Percentiles rank a stretch among this genome's conserved stretches.
These are phyloP conservation scores for Hansenula sp. DNA, from an alignment of 1,139 yeast genomes.

Conservation along the genomic window DNA sequence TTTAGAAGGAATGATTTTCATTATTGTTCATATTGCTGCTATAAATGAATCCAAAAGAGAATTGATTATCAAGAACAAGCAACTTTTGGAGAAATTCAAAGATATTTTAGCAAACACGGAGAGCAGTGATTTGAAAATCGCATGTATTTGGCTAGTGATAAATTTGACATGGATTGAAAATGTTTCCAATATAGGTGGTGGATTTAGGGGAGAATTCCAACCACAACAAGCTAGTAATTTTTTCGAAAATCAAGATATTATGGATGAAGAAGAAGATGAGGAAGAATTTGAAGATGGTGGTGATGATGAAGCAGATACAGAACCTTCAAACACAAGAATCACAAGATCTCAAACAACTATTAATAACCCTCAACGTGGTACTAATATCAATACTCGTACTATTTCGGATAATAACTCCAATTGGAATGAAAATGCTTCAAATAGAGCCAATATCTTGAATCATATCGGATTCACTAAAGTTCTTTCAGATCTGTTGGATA, in stretches of 20 bases:
- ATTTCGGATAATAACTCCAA: not conserved
- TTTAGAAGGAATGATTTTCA: slow-evolving; percentile 44
- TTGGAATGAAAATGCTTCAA: slow-evolving; percentile 6
- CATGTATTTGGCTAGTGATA: slow-evolving; percentile 56
- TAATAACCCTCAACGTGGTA: too few relatives aligned
- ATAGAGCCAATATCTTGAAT: slow-evolving; percentile 12
- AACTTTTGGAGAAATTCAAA: slow-evolving; percentile 35
- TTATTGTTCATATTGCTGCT: slow-evolving; percentile 56
- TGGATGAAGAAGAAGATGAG: slow-evolving; percentile 17
- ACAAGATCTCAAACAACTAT: not conserved
- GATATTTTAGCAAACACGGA: slow-evolving; percentile 31
- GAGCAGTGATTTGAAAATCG: slow-evolving; percentile 40
- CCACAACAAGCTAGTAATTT: slow-evolving; percentile 17
- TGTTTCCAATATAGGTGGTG: slow-evolving; percentile 11
- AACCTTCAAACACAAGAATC: not conserved
- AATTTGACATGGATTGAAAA: slow-evolving; percentile 52
- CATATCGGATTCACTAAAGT: slow-evolving; percentile 14
- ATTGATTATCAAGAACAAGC: slow-evolving; percentile 37
- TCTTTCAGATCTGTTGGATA: slow-evolving; percentile 31
- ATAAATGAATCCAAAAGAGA: slow-evolving; percentile 46
- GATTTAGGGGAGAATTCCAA: slow-evolving; percentile 17
- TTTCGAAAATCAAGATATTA: slow-evolving; percentile 6
- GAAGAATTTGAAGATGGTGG: slow-evolving; percentile 19
- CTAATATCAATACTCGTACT: not conserved
- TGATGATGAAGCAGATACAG: slow-evolving; percentile 20